phyloP scores from a whole-genome alignment of 345 rosid genomes.

The Pistacia integerrima region DNA sequence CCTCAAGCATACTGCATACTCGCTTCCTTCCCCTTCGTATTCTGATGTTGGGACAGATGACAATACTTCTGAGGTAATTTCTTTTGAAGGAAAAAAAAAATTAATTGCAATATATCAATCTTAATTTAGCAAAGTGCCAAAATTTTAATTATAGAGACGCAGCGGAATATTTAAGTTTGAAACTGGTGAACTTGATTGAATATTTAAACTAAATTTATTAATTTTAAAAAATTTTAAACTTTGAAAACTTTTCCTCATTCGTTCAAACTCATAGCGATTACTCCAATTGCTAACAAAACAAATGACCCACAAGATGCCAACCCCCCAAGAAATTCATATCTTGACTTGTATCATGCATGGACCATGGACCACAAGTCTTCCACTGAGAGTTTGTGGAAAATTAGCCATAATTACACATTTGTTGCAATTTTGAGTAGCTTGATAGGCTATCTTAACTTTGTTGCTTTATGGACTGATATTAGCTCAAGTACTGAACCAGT shows the following conservation, averaged over 20 bases:
- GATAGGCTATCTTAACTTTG: background rate
- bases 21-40: conserved; percentile 64
- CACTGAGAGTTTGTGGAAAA: background rate
- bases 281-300: background rate
- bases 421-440: background rate
- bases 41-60: conserved; percentile 71
- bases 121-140: background rate
- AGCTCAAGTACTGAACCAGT: background rate
- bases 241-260: background rate
- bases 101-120: background rate
- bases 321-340: background rate
- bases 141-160: background rate
- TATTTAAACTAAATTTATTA: background rate
- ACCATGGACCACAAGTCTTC: background rate
- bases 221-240: background rate
- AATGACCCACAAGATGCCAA: background rate
- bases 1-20: conserved; percentile 64
- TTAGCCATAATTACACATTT: background rate
- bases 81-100: background rate
- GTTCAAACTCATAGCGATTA: background rate
- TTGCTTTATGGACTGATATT: background rate
- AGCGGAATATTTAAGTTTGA: background rate
- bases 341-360: background rate
- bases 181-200: conserved; percentile 1
- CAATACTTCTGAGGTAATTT: conserved; percentile 77